Conservation (phyloP, 75 land plant species). For the Pinus tabuliformis region DNA sequence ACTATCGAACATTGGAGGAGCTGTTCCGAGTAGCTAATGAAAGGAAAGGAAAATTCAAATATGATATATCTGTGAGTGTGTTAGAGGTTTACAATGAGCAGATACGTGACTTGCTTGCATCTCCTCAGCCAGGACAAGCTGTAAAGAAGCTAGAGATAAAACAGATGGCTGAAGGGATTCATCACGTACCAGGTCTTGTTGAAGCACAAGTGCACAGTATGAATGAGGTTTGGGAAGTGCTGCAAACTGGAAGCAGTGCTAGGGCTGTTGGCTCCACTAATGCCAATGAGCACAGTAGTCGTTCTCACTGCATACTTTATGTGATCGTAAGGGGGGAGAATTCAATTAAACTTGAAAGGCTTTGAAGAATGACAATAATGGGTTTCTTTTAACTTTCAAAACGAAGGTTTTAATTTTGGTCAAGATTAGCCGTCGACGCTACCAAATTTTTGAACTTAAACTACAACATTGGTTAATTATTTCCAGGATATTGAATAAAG, state of each 20-base stretch:
- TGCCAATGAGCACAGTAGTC: conserved; percentile 95
- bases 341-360: no score
- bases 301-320: conserved; percentile 97
- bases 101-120: conserved; percentile 78
- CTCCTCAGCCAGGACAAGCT: conserved; percentile 44
- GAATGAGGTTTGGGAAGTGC: conserved; percentile 91
- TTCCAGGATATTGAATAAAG: no score
- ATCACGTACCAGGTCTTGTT: conserved; percentile 91
- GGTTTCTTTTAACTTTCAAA: no score
- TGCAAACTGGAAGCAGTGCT: conserved; percentile 89
- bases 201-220: conserved; percentile 84
- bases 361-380: no score
- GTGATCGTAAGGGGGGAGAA: conserved; percentile 94
- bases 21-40: conserved; percentile 68
- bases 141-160: conserved; percentile 84
- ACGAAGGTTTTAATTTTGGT: no score
- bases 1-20: conserved; percentile 86
- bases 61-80: conserved; percentile 90
- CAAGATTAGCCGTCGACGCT: no score
- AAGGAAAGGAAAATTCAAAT: conserved; percentile 47
- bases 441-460: no score
- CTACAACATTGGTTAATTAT: no score
- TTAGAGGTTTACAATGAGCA: conserved; percentile 98
- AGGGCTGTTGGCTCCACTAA: conserved; percentile 88
- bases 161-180: conserved; percentile 85